Evolutionary conservation across 257 asterid genomes (phyloP).

Genomic region (Primulina tabacum): DNA sequence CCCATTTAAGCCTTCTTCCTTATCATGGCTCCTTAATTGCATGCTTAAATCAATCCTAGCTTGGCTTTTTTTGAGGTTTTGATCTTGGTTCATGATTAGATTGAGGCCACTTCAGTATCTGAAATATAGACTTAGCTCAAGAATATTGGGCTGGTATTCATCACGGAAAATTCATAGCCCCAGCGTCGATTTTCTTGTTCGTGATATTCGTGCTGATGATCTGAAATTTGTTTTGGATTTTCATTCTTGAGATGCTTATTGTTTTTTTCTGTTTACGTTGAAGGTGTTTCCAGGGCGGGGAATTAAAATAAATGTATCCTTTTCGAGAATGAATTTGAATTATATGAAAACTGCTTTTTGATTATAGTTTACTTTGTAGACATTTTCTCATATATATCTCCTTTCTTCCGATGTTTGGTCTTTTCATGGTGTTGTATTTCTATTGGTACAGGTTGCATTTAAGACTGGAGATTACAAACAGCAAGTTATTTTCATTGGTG

Average conservation of each 20-base stretch:
- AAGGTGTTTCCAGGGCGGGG: not conserved
- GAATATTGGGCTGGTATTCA: not conserved
- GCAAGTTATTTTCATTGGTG: constrained; percentile 92
- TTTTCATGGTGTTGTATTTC: constrained; percentile 2
- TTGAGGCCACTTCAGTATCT: not conserved
- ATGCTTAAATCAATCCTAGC: not conserved
- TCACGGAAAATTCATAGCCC: not conserved
- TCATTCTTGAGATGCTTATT: not conserved
- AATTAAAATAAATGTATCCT: too few species aligned
- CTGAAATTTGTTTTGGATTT: not conserved
- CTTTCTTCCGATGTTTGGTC: constrained; percentile 11
- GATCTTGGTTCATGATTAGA: not conserved
- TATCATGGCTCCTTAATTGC: not conserved
- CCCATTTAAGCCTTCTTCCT: not conserved
- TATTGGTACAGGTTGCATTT: constrained; percentile 75
- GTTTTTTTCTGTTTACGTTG: not conserved
- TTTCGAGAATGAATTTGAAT: not conserved
- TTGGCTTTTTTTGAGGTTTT: not conserved
- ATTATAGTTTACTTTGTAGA: not conserved
- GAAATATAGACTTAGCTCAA: not conserved
- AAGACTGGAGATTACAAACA: constrained; percentile 86
- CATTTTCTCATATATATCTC: constrained; percentile 1
- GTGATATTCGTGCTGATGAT: not conserved
- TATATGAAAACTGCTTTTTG: not conserved
- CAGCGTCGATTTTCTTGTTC: not conserved